A percentile compares a stretch with the other conserved stretches of the same genome.
These are phyloP conservation scores for Wickerhamiella nectarea DNA, from an alignment of 805 yeast species.

Conservation along the genomic window DNA sequence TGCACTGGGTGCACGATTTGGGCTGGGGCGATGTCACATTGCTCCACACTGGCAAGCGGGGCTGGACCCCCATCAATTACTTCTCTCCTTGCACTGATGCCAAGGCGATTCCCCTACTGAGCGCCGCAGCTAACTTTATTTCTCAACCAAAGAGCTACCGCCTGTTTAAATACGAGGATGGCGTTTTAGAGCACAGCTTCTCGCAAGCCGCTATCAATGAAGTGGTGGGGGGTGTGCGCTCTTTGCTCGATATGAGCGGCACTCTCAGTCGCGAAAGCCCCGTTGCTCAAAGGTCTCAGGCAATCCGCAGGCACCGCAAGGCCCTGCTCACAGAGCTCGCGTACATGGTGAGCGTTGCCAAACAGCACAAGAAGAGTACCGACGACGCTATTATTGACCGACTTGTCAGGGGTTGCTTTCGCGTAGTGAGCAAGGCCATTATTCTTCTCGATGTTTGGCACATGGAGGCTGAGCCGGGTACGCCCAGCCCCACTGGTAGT, in stretches of 20 bases:
- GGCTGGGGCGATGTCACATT: constrained; percentile 34
- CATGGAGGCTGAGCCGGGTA: constrained; percentile 14
- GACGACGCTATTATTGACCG: constrained; percentile 23
- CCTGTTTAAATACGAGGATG: constrained; percentile 9
- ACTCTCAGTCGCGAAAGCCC: constrained; percentile 26
- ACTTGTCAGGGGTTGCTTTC: constrained; percentile 23
- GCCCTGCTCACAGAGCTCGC: constrained; percentile 29
- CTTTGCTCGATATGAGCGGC: constrained; percentile 25
- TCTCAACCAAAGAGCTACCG: constrained; percentile 24
- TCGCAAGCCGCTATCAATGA: constrained; percentile 28
- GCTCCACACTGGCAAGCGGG: constrained; percentile 26
- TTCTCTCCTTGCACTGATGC: constrained; percentile 28
- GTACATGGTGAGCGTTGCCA: constrained; percentile 27
- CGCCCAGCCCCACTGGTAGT: constrained; percentile 8
- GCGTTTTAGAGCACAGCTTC: constrained; percentile 19
- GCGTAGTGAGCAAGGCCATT: constrained; percentile 25
- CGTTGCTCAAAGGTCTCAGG: constrained; percentile 21
- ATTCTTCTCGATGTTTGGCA: constrained; percentile 23
- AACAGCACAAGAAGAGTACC: constrained; percentile 23
- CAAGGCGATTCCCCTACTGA: constrained; percentile 26
- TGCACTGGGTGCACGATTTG: constrained; percentile 29
- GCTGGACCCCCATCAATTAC: constrained; percentile 33
- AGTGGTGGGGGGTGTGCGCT: constrained; percentile 28
- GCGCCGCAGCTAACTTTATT: constrained; percentile 26
- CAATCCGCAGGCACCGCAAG: constrained; percentile 26